Base-by-base conservation (phyloP, 352 stramenopile genomes). In the Pythium plurisporium region DNA sequence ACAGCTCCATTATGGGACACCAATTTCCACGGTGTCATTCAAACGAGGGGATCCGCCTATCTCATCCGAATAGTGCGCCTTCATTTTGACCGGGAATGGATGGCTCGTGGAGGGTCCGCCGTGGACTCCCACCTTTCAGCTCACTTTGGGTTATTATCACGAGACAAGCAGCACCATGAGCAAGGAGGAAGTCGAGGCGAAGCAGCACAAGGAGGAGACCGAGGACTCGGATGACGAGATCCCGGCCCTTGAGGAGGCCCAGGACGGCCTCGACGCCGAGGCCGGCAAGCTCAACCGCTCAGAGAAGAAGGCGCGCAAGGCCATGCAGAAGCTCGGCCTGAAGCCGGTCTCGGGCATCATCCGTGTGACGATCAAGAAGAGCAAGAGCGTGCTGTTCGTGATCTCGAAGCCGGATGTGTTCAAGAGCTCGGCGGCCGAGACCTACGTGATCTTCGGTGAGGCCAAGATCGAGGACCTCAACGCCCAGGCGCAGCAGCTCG, bases 281-380 rank as follows among this genome's bases (percentile, higher is more conserved):
- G 74, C 76, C 22, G 81, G 85, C 73, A 92, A 94, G 73, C 90
- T 96, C 72, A 99, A 98, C 82, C 91, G 96, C 60, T 90, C 93
- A 62, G 97, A 99, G 81, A 99, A 99, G 85, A 99, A 99, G 81
- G 91, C 94, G 42, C 93, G 96, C 67, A 99, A 99, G 83, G 95
- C 96, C 51, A 98, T 99, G 89, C 89, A 98, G 72, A 99, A 99
- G 86, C 87, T 99, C 41, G 96, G 96, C 51, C 96, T 99, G 84
- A 97, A 98, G 67, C 82, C 88, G 27, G 89, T 99, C 43, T 76
- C 86, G 49, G 96, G 95, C 69, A 95, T 99, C 72, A 90, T 98
- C 62, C 87, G 96, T 59, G 96, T 99, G 44, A 98, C 95, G 15
- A 96, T 99, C 58, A 99, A 99, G 81, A 98, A 97, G 76, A 97